Percentiles rank a stretch among this genome's conserved stretches.
These are phyloP conservation scores for Hanseniaspora singularis DNA, from an alignment of 805 yeast species.

Conservation along the genomic window DNA sequence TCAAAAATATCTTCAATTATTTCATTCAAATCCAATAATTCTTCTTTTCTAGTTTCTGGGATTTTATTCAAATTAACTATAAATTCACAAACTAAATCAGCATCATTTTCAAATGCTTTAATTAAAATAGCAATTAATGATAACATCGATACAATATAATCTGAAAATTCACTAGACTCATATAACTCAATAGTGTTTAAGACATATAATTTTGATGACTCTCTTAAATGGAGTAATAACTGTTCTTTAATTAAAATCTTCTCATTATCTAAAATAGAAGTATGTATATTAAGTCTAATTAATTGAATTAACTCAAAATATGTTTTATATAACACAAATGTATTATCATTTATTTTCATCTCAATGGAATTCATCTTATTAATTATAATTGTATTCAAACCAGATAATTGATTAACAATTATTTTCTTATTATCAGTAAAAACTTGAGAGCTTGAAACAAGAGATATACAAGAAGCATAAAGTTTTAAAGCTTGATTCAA, in stretches of 20 bases:
- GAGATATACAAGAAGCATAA: constrained; percentile 2
- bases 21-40: background rate
- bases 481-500: constrained; percentile 1
- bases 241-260: background rate
- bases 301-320: constrained; percentile 30
- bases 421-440: background rate
- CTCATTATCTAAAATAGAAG: background rate
- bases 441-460: background rate
- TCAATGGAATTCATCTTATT: background rate
- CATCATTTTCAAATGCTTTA: background rate
- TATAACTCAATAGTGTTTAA: constrained; percentile 15
- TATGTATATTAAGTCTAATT: constrained; percentile 22
- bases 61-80: background rate
- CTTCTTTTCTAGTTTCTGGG: background rate
- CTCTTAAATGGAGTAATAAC: constrained; percentile 15
- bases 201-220: constrained; percentile 16
- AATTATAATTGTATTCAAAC: background rate
- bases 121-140: background rate
- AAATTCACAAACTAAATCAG: background rate
- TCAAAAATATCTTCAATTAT: constrained; percentile 8
- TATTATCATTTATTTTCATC: background rate
- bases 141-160: background rate
- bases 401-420: background rate
- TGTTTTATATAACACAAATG: background rate
- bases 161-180: constrained; percentile 6